Conservation (phyloP, 208 protist genomes). For the Acanthamoeba lenticulata region DNA sequence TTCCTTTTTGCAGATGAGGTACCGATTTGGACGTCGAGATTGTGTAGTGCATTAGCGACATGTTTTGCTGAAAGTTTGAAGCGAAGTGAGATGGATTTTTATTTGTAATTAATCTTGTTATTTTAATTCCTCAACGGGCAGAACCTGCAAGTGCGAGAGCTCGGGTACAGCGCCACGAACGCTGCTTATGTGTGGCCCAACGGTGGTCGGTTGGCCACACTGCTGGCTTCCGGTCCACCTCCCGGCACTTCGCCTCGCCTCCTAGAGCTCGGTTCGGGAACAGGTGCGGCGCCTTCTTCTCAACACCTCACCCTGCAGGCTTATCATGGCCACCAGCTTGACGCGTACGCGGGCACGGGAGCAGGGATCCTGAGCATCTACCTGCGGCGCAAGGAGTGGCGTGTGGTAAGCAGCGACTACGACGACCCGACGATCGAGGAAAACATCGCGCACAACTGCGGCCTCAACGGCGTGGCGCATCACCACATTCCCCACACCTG, state of each 20-base stretch:
- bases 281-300: neutral
- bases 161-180: conserved; percentile 45
- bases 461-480: conserved; percentile 24
- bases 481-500: conserved; percentile 32
- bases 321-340: neutral
- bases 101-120: neutral
- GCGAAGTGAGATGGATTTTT: neutral
- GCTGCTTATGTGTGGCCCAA: conserved; percentile 55
- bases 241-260: neutral
- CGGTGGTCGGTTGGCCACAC: neutral
- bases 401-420: conserved; percentile 59
- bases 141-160: neutral
- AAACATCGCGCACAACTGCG: conserved; percentile 54
- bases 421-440: conserved; percentile 21
- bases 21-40: neutral
- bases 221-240: neutral
- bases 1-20: conserved; percentile 28
- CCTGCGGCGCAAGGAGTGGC: neutral
- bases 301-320: neutral
- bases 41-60: neutral
- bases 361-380: conserved; percentile 46
- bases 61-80: too few species aligned
- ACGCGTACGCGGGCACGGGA: neutral
- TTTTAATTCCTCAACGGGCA: conserved; percentile 10
- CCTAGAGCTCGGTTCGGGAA: conserved; percentile 41